These are phyloP conservation scores for Oidiodendron maius DNA, from an alignment of 495 filamentous ascomycete species.

Conservation along the genomic window DNA sequence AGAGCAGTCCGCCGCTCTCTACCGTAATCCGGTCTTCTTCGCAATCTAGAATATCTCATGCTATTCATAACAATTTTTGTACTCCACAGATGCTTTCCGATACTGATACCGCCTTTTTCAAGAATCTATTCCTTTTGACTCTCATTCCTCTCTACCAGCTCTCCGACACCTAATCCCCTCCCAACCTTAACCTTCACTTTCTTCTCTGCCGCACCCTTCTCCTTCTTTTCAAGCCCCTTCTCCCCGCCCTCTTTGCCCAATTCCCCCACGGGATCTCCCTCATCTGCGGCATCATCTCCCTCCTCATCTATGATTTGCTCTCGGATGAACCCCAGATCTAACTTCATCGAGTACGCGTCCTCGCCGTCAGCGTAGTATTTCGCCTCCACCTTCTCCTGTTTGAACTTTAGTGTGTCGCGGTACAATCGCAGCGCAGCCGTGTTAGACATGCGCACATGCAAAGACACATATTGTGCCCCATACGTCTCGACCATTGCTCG, in stretches of 20 bases:
- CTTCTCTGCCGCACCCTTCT: conserved; percentile 23
- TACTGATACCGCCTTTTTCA: not conserved
- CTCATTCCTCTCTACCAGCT: conserved; percentile 26
- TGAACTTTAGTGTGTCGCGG: conserved; percentile 87
- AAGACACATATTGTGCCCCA: conserved; percentile 82
- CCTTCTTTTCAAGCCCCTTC: conserved; percentile 5
- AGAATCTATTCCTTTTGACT: conserved; percentile 19
- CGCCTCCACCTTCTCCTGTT: conserved; percentile 79
- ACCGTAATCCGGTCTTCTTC: too few relatives aligned
- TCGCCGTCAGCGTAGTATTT: conserved; percentile 99
- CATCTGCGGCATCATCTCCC: conserved; percentile 27
- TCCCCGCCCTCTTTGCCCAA: conserved; percentile 26
- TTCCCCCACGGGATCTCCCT: conserved; percentile 29
- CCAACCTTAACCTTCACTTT: conserved; percentile 32
- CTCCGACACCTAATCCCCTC: conserved; percentile 19
- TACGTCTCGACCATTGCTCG: conserved; percentile 94
- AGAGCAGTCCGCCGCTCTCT: too few relatives aligned
- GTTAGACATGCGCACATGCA: conserved; percentile 94
- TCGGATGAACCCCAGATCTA: conserved; percentile 64
- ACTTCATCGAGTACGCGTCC: conserved; percentile 90
- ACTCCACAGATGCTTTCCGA: conserved; percentile 3
- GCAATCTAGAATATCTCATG: conserved; percentile 3
- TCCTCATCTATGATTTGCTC: conserved; percentile 39
- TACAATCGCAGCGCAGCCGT: conserved; percentile 85
- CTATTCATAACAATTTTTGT: not conserved